These are phyloP conservation scores for Tritrichomonas foetus DNA, from an alignment of 208 protist species.

Conservation along the genomic window DNA sequence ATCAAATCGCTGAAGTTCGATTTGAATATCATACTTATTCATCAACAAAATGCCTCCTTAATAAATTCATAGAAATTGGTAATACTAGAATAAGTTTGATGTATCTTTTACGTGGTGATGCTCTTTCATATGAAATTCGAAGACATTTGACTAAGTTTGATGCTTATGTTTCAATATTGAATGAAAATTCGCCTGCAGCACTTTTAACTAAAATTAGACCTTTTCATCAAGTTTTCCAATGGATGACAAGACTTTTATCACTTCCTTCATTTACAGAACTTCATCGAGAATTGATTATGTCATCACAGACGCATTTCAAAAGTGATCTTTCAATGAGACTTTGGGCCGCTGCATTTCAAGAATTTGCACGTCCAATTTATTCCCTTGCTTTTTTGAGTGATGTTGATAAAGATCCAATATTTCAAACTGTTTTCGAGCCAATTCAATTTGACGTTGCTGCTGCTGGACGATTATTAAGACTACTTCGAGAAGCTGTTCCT, in stretches of 20 bases:
- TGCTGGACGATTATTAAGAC: background rate
- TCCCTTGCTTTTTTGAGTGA: background rate
- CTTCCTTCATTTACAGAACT: background rate
- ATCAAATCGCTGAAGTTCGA: background rate
- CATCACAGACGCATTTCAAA: slow-evolving; percentile 13
- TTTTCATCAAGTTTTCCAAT: slow-evolving; percentile 2
- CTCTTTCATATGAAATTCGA: slow-evolving; percentile 8
- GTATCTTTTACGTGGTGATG: background rate
- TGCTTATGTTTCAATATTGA: background rate
- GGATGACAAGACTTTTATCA: background rate
- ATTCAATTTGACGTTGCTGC: background rate
- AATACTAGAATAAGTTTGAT: background rate
- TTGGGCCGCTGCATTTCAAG: background rate
- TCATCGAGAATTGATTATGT: background rate
- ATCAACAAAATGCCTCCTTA: background rate
- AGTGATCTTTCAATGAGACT: background rate
- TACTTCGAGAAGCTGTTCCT: background rate
- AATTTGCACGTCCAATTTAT: background rate
- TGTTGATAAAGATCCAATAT: background rate
- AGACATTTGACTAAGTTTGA: background rate
- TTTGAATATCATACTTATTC: slow-evolving; percentile 11
- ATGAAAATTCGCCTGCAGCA: background rate
- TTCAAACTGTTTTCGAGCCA: background rate
- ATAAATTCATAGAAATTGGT: slow-evolving; percentile 25
- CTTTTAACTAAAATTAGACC: slow-evolving; percentile 7